Evolutionary conservation across 2,329 filamentous ascomycete genomes (phyloP).

Genomic region (Cladosporium sp.): DNA sequence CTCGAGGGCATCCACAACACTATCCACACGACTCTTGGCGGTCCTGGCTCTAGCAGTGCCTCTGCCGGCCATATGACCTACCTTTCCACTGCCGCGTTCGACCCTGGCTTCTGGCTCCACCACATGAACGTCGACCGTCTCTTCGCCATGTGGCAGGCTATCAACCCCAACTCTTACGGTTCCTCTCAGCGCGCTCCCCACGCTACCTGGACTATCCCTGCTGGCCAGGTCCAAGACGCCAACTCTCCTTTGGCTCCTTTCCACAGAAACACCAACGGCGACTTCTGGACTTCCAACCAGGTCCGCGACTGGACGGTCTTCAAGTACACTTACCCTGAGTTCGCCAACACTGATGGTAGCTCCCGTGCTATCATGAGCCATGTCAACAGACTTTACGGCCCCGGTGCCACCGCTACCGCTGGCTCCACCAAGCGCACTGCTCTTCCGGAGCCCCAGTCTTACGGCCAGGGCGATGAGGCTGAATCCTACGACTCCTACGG

Average conservation of each 20-base stretch:
- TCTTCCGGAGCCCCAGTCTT: conserved; percentile 6
- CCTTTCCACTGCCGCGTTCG: conserved; percentile 27
- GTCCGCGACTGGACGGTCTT: conserved; percentile 55
- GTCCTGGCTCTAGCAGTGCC: conserved; percentile 16
- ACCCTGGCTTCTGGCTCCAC: conserved; percentile 33
- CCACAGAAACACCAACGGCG: conserved; percentile 51
- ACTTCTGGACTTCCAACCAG: conserved; percentile 64
- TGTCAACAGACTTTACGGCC: conserved; percentile 55
- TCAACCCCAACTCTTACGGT: conserved; percentile 15
- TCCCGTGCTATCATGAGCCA: conserved; percentile 40
- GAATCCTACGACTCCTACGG: too few relatives aligned
- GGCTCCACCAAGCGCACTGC: conserved; percentile 25
- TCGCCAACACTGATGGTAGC: conserved; percentile 39
- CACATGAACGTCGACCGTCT: conserved; percentile 32
- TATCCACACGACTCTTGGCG: conserved; percentile 29
- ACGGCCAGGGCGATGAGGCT: background rate
- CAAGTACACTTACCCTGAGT: conserved; percentile 71
- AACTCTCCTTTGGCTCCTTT: conserved; percentile 52
- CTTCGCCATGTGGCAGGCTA: conserved; percentile 31
- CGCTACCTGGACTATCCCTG: conserved; percentile 17
- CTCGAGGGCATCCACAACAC: conserved; percentile 34
- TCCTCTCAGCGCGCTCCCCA: conserved; percentile 14
- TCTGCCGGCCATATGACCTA: conserved; percentile 29
- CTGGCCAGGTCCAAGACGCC: conserved; percentile 13
- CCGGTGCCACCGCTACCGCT: conserved; percentile 29